A percentile compares a stretch with the other conserved stretches of the same genome.
phyloP scores from a whole-genome alignment of 441 rosid species.

The Populus hybrid region DNA sequence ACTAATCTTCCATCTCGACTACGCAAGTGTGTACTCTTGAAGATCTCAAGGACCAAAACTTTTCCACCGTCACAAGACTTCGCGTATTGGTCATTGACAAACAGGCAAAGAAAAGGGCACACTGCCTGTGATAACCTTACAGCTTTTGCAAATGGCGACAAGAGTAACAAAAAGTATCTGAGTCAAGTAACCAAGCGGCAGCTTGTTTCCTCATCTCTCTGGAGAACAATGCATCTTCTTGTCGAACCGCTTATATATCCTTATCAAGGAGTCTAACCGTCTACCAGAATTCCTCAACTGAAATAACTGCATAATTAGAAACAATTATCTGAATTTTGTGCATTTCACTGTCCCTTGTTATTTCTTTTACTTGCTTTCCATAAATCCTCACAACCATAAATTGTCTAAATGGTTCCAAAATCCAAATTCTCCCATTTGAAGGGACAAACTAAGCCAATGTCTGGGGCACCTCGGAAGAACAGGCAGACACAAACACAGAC shows the following conservation, averaged over 20 bases:
- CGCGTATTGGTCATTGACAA: background rate
- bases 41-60: background rate
- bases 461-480: constrained; percentile 67
- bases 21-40: background rate
- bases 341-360: background rate
- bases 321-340: background rate
- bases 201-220: background rate
- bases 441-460: constrained; percentile 52
- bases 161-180: background rate
- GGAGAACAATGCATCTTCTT: background rate
- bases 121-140: background rate
- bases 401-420: constrained; percentile 56
- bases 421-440: constrained; percentile 77
- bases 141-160: background rate
- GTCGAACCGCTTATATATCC: background rate
- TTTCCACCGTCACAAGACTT: background rate
- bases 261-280: background rate
- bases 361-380: background rate
- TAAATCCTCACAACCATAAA: background rate
- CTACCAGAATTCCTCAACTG: background rate
- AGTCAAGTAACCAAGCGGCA: background rate
- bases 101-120: background rate
- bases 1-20: background rate
- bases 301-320: constrained; percentile 1
- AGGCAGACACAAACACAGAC: constrained; percentile 94